Conservation (phyloP, 163 green algal genomes). For the Chloroidium sp. region DNA sequence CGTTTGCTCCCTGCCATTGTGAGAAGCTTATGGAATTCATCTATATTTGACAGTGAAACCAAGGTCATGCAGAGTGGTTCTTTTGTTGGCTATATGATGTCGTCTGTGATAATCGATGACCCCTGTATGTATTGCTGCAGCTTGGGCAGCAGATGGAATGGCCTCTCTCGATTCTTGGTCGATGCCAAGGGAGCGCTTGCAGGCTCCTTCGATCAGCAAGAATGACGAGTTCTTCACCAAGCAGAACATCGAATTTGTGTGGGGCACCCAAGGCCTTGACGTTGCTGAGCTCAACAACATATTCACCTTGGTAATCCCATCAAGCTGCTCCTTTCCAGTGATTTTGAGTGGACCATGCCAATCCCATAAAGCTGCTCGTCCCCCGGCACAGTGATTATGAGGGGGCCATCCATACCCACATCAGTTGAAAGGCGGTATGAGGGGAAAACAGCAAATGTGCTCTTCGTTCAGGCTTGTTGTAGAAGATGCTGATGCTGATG, state of each 20-base stretch:
- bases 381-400: background rate
- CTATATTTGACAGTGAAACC: no score
- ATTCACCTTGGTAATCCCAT: conserved; percentile 47
- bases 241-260: conserved; percentile 57
- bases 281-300: conserved; percentile 47
- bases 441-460: background rate
- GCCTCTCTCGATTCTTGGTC: background rate
- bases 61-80: no score
- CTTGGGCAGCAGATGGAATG: conserved; percentile 4
- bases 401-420: background rate
- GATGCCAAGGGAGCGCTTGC: background rate
- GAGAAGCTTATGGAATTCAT: no score
- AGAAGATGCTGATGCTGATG: no score
- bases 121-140: background rate
- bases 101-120: no score
- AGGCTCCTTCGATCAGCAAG: conserved; percentile 21
- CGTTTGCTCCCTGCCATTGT: background rate
- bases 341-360: background rate
- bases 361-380: background rate
- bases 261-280: conserved; percentile 33
- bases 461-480: background rate
- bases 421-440: background rate
- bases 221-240: conserved; percentile 32
- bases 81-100: no score
- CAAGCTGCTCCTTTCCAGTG: background rate